phyloP scores from a whole-genome alignment of 208 protist species.

The Trichomonas tenax region DNA sequence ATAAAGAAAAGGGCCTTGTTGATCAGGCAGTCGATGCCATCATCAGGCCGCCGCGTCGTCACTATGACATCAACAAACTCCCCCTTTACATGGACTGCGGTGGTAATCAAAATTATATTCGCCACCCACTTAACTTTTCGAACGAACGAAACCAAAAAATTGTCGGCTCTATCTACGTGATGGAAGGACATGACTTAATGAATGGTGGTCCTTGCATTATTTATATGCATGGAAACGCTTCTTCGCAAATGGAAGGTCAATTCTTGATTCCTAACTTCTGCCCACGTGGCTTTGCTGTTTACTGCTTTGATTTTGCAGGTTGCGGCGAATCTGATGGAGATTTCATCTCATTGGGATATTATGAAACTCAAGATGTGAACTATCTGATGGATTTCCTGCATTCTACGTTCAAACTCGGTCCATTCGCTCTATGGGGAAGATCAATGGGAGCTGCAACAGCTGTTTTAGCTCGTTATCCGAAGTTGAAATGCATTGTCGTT shows the following conservation, averaged over 20 bases:
- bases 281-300: not conserved
- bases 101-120: not conserved
- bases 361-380: not conserved
- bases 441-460: not conserved
- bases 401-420: not conserved
- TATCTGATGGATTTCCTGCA: not conserved
- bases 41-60: not conserved
- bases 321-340: not conserved
- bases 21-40: not conserved
- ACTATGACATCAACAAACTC: not conserved
- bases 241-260: not conserved
- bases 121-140: not conserved
- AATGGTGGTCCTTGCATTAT: not conserved
- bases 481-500: not conserved
- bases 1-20: no score
- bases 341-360: not conserved
- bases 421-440: not conserved
- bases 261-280: not conserved
- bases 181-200: not conserved
- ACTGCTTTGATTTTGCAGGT: not conserved
- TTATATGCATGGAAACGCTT: not conserved
- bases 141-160: not conserved
- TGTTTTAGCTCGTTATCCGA: not conserved
- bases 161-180: not conserved
- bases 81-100: not conserved